phyloP scores from a whole-genome alignment of 2,329 filamentous ascomycete species.

The Hymenoscyphus repandus region DNA sequence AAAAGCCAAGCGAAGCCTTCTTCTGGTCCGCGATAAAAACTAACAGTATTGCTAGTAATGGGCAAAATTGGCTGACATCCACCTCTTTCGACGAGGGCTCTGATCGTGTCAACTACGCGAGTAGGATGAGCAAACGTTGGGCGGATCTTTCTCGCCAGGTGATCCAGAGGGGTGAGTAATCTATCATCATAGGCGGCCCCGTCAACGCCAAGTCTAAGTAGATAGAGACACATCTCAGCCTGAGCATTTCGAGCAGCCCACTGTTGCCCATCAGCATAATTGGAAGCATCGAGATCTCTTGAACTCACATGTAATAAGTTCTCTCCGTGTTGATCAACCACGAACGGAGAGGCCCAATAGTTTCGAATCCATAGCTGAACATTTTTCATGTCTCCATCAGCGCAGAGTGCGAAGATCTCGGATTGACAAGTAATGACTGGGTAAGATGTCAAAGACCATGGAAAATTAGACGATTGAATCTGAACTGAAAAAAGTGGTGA shows the following conservation, averaged over 20 bases:
- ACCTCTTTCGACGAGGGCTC: conserved; percentile 7
- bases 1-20: conserved; percentile 15
- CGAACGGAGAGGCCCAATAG: conserved; percentile 5
- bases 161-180: conserved; percentile 9
- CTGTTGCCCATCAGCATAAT: background rate
- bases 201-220: conserved; percentile 9
- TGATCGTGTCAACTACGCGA: conserved; percentile 11
- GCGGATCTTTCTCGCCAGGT: conserved; percentile 9
- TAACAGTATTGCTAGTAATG: conserved; percentile 10
- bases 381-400: conserved; percentile 3
- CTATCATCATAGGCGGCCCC: conserved; percentile 8
- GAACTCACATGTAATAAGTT: conserved; percentile 13
- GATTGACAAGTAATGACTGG: conserved; percentile 8
- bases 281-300: background rate
- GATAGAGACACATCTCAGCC: conserved; percentile 4
- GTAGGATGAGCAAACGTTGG: conserved; percentile 2
- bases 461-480: conserved; percentile 5
- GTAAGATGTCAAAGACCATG: conserved; percentile 5
- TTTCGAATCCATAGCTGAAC: conserved; percentile 1
- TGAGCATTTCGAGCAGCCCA: conserved; percentile 8
- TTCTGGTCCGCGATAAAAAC: conserved; percentile 10
- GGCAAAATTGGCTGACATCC: conserved; percentile 11
- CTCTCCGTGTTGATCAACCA: conserved; percentile 11
- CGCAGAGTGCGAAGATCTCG: conserved; percentile 8
- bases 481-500: conserved; percentile 7